Base-by-base conservation (phyloP, 495 filamentous ascomycete genomes). In the Chaetomium tenue region DNA sequence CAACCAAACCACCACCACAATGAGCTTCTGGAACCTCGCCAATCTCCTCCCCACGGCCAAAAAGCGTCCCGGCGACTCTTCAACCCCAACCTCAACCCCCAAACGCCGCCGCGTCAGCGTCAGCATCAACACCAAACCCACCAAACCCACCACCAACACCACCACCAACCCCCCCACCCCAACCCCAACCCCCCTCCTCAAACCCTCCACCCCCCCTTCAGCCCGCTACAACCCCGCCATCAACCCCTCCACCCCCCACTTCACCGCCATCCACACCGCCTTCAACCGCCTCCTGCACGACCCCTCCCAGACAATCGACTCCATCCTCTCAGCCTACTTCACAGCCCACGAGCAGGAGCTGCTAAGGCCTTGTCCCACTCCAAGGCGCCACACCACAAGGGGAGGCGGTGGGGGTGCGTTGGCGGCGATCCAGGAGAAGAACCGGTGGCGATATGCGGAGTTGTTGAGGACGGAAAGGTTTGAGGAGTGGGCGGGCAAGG, bases 181-280 rank as follows among this genome's bases (percentile, higher is more conserved):
- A 33, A 25, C 5, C 50, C 28, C 28, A 30, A 20, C 28, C 50
- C 62, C 6, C 28, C 54, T 51, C 56, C 39, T n/a, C 50, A 62
- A 5, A 12, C 20, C 13, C 8, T 26, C 9, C 26, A 11, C 13
- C 8, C 44, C 40, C 44, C 46, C 58, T 26, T 26, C 58, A 9
- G 11, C 51, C 18, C 60, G 69, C n/a, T 64, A 57, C 47, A 46
- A 66, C 12, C 66, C 69, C 15, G 44, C 60, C 20, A 71, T 73
- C 48, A 18, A 47, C 5, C 67, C 69, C 0, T 25, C 47, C 18
- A 56, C 68, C 5, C 47, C 55, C 20, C 46, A 47, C 0, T 73
- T 73, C 56, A 37, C 39, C 13, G 37, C 60, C 2, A 15, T 50
- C 12, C 62, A 67, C 6, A 13, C 47, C 2, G 33, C 53, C 20